Conservation (phyloP, 164 flowering plant species). For the Tetrastigma voinierianum region DNA sequence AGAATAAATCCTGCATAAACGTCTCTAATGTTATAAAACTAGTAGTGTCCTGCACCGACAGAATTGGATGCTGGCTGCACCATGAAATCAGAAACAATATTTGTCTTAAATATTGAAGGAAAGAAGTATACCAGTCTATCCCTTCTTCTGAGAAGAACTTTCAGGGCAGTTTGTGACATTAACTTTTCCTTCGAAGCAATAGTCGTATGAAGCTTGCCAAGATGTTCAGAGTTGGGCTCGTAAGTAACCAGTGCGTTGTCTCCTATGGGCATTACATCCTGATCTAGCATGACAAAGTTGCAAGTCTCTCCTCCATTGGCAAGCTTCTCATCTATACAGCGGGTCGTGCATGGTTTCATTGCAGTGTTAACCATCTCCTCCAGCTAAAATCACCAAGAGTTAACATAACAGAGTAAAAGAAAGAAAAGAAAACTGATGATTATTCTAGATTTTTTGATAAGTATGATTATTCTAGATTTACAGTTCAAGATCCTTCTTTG, state of each 20-base stretch:
- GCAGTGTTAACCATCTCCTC: constrained; percentile 8
- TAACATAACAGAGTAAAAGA: not conserved
- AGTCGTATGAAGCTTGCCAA: constrained; percentile 23
- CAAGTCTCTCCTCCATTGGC: constrained; percentile 10
- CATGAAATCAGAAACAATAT: too few species aligned
- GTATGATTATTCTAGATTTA: too few species aligned
- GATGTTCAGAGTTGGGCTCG: constrained; percentile 13
- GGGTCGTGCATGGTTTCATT: constrained; percentile 11
- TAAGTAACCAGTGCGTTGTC: constrained; percentile 12
- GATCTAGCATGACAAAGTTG: constrained; percentile 8
- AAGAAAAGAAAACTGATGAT: too few species aligned
- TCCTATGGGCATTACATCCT: constrained; percentile 10
- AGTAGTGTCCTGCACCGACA: too few species aligned
- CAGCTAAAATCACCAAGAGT: constrained; percentile 17
- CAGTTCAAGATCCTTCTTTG: too few species aligned
- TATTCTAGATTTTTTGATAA: too few species aligned
- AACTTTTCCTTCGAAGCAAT: constrained; percentile 30
- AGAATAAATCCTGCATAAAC: too few species aligned
- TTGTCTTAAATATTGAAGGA: not conserved
- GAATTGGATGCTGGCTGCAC: too few species aligned
- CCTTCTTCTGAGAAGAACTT: constrained; percentile 38
- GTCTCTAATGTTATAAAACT: too few species aligned
- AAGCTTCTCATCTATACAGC: constrained; percentile 16
- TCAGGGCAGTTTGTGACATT: constrained; percentile 42
- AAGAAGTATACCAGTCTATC: constrained; percentile 48